phyloP scores from a whole-genome alignment of 2,329 filamentous ascomycete genomes.

The Tolypocladium ovalisporum region DNA sequence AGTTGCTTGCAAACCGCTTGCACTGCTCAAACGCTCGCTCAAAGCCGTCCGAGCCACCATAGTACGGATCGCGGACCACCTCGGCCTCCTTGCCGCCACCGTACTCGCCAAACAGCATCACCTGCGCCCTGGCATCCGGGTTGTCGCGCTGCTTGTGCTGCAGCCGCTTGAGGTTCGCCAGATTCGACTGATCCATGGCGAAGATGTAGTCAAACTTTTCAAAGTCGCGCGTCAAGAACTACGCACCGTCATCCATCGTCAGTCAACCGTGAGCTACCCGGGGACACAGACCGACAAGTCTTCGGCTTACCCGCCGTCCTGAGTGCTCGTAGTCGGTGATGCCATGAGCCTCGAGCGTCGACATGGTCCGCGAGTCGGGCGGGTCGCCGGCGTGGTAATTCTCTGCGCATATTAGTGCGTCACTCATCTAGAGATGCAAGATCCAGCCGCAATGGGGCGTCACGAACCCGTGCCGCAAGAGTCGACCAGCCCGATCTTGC shows the following conservation, averaged over 20 bases:
- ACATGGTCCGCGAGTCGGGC: slow-evolving; percentile 77
- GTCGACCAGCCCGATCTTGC: slow-evolving; percentile 59
- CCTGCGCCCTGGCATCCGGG: slow-evolving; percentile 47
- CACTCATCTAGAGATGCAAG: neutral
- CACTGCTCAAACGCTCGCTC: slow-evolving; percentile 80
- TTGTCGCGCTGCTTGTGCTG: slow-evolving; percentile 45
- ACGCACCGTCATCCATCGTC: neutral
- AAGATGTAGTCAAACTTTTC: slow-evolving; percentile 84
- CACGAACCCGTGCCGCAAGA: slow-evolving; percentile 68
- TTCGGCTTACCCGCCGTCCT: slow-evolving; percentile 55
- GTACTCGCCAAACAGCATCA: slow-evolving; percentile 77
- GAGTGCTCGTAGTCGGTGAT: slow-evolving; percentile 68
- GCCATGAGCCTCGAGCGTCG: slow-evolving; percentile 61
- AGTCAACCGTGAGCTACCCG: neutral
- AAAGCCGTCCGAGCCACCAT: slow-evolving; percentile 75
- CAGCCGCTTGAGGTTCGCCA: slow-evolving; percentile 56
- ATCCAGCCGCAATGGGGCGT: neutral
- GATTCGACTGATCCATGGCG: slow-evolving; percentile 83
- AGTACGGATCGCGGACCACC: slow-evolving; percentile 82
- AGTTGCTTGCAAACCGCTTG: slow-evolving; percentile 63
- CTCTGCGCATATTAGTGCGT: slow-evolving; percentile 26
- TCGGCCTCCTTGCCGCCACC: slow-evolving; percentile 57
- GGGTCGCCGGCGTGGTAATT: slow-evolving; percentile 71
- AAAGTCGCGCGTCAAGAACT: slow-evolving; percentile 60
- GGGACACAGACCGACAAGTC: slow-evolving; percentile 5